A percentile compares a stretch with the other conserved stretches of the same genome.
These are phyloP conservation scores for Pleurotus salmoneostramineus DNA, from an alignment of 768 basidiomycete genomes.

Conservation along the genomic window DNA sequence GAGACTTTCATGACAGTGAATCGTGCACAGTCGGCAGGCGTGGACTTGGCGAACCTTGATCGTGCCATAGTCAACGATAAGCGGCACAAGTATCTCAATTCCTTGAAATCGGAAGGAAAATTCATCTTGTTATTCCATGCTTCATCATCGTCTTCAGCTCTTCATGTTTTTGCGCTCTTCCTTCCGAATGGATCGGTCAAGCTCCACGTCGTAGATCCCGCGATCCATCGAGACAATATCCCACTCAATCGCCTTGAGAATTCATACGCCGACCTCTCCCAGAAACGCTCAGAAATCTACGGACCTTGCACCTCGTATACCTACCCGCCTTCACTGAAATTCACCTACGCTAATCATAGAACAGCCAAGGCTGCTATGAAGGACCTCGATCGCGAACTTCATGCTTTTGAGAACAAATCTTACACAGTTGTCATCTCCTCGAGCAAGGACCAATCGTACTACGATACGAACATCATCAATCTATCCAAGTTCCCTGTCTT, in stretches of 20 bases:
- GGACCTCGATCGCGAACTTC: conserved; percentile 84
- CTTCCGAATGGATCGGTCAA: conserved; percentile 65
- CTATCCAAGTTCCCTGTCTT: conserved; percentile 84
- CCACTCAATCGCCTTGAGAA: conserved; percentile 58
- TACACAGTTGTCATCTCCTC: conserved; percentile 84
- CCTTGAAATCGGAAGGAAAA: conserved; percentile 57
- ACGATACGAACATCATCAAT: conserved; percentile 67
- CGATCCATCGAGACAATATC: conserved; percentile 80
- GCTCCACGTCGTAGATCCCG: conserved; percentile 88
- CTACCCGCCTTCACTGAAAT: conserved; percentile 63
- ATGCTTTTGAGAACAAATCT: conserved; percentile 67
- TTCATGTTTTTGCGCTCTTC: conserved; percentile 90
- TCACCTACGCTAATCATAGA: conserved; percentile 57
- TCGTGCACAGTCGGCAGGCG: conserved; percentile 74
- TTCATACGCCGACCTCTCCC: conserved; percentile 60
- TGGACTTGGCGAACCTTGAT: conserved; percentile 82
- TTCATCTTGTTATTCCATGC: conserved; percentile 91
- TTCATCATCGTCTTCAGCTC: conserved; percentile 55
- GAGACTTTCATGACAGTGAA: conserved; percentile 71
- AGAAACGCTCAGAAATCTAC: conserved; percentile 41
- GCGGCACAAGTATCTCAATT: conserved; percentile 68
- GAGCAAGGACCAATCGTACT: conserved; percentile 77
- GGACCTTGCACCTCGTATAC: conserved; percentile 43
- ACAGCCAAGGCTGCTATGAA: conserved; percentile 79
- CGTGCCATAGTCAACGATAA: conserved; percentile 52